These are phyloP conservation scores for Didymella pomorum DNA, from an alignment of 2,329 filamentous ascomycete genomes.

Conservation along the genomic window DNA sequence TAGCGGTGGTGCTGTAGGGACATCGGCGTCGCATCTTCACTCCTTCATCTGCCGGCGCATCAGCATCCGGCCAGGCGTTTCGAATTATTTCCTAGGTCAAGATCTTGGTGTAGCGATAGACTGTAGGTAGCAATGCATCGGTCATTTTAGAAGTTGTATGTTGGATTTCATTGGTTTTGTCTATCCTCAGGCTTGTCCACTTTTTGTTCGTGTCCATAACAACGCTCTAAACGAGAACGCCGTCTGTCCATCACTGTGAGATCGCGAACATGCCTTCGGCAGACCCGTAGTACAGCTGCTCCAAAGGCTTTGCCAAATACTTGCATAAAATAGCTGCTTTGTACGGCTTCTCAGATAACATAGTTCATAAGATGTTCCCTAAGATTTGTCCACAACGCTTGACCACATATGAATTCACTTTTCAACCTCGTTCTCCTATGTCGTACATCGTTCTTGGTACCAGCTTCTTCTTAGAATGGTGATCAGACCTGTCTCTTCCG, in stretches of 20 bases:
- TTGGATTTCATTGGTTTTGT: neutral
- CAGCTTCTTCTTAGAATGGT: too few species aligned
- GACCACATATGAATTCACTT: neutral
- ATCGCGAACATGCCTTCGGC: too few species aligned
- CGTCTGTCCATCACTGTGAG: too few species aligned
- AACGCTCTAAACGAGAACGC: too few species aligned
- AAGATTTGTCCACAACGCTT: neutral
- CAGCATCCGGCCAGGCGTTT: neutral
- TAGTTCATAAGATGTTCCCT: neutral
- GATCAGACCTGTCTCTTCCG: neutral
- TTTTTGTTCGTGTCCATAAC: too few species aligned
- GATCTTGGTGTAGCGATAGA: neutral
- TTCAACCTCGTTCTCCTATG: too few species aligned
- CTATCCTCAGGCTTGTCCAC: too few species aligned
- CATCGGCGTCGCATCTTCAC: constrained; percentile 13
- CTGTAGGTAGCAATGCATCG: neutral
- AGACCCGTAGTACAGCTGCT: neutral
- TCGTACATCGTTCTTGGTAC: too few species aligned
- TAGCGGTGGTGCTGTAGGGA: constrained; percentile 26
- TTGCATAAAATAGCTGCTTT: neutral
- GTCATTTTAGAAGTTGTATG: neutral
- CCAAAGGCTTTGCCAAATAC: too few species aligned
- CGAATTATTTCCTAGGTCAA: neutral
- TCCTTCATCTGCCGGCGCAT: constrained; percentile 2
- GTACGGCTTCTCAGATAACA: neutral